These are phyloP conservation scores for Ganoderma leucocontextum DNA, from an alignment of 1,284 basidiomycete species.

Conservation along the genomic window DNA sequence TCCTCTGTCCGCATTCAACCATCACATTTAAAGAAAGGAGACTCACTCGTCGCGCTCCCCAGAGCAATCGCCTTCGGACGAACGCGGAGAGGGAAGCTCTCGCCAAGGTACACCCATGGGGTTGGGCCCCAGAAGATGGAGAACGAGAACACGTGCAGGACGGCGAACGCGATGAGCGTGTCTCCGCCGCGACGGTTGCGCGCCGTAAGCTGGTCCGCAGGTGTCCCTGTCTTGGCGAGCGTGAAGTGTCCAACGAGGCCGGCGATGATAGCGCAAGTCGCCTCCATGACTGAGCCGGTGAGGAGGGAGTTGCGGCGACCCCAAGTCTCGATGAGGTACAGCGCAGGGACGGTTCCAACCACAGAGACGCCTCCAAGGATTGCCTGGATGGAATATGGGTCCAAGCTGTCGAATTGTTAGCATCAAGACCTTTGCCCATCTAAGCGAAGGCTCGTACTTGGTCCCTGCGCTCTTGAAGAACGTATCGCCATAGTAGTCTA, in stretches of 20 bases:
- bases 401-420: constrained; percentile 49
- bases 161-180: constrained; percentile 77
- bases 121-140: constrained; percentile 79
- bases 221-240: constrained; percentile 62
- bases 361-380: constrained; percentile 77
- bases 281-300: constrained; percentile 71
- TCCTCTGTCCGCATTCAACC: too few relatives aligned
- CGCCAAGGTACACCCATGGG: constrained; percentile 65
- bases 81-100: constrained; percentile 78
- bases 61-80: constrained; percentile 80
- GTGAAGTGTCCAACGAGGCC: constrained; percentile 77
- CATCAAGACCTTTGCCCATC: not conserved
- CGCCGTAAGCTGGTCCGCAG: constrained; percentile 53
- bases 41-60: constrained; percentile 64
- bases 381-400: constrained; percentile 77
- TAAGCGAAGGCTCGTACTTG: constrained; percentile 45
- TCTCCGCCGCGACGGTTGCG: constrained; percentile 70
- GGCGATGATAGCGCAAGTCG: constrained; percentile 69
- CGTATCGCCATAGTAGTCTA: constrained; percentile 83
- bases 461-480: constrained; percentile 85
- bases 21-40: not conserved
- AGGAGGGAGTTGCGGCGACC: constrained; percentile 72
- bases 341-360: constrained; percentile 68
- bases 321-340: constrained; percentile 72
- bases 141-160: constrained; percentile 79